phyloP scores from a whole-genome alignment of 129 eudicot species.

The Solidago caesia region DNA sequence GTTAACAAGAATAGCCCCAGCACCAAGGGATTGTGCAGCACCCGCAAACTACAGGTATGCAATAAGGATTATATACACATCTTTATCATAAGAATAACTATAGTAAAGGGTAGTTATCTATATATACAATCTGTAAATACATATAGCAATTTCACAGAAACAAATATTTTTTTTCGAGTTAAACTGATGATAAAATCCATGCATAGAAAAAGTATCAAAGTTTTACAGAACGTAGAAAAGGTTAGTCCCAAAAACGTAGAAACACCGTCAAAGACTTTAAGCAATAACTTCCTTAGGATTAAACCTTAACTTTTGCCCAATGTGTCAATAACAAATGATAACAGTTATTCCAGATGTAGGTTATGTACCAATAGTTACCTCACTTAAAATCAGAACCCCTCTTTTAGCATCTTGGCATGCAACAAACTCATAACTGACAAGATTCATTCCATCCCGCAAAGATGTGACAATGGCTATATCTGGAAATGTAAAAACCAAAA shows the following conservation, averaged over 20 bases:
- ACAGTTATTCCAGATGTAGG: not conserved
- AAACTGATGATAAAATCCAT: not conserved
- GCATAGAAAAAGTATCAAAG: not conserved
- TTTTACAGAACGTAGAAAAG: no score
- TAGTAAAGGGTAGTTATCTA: not conserved
- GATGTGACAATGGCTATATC: slow-evolving; percentile 95
- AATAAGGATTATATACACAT: slow-evolving; percentile 9
- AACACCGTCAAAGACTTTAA: no score
- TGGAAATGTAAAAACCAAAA: slow-evolving; percentile 20
- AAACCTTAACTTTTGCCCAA: not conserved
- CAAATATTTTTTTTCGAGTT: not conserved
- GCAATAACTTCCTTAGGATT: not conserved
- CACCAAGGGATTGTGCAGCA: slow-evolving; percentile 99
- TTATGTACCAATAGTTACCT: slow-evolving; percentile 42
- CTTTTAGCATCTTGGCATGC: slow-evolving; percentile 95
- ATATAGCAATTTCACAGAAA: not conserved
- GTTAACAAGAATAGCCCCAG: slow-evolving; percentile 94
- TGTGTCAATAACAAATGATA: slow-evolving; percentile 2
- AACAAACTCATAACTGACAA: slow-evolving; percentile 95
- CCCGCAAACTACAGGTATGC: slow-evolving; percentile 84
- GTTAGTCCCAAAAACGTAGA: no score
- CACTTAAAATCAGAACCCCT: slow-evolving; percentile 95
- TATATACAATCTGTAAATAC: not conserved
- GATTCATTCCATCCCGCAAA: slow-evolving; percentile 96
- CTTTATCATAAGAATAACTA: not conserved